Base-by-base conservation (phyloP, 2,329 filamentous ascomycete genomes). In the Leptographium galeiforme region DNA sequence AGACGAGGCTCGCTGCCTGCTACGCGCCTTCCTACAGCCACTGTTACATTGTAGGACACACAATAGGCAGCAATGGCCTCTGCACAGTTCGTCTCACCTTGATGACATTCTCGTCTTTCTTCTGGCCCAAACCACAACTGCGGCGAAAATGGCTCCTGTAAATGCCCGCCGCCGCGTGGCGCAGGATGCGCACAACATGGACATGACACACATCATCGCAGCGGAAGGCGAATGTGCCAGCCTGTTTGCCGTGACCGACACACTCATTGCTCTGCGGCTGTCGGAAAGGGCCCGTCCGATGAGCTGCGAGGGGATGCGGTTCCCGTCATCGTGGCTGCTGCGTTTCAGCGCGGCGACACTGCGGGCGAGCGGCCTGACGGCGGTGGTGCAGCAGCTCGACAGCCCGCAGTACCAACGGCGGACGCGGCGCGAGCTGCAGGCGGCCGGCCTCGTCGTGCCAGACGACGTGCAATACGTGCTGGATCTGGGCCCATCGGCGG, bases 401-500 rank as follows among this genome's bases (percentile, higher is more conserved):
- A 41, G 54, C 47, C 36, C 18, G 11, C 55, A 53, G 12, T 58
- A 60, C 39, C 57, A 59, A 45, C 32, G 18, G 12, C 43, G 33
- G 10, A 48, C 16, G 1, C 12, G 25, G 6, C 43, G 33, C 25
- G 36, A 30, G 10, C 51, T 59, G 25, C 39, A 30, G 1, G 25
- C 50, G 4, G 52, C 36, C 25, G 53, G 53, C 18, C 53, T 52
- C 3, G 36, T 11, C 12, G 48, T 55, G 8, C 48, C 43, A 8
- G 14, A 64, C 41, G 54, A 50, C 1, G 60, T 66, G 14, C 62
- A 64, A 33, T 55, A 60, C 25, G 51, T 59, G 6, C 54, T 61
- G 40, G 57, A 60, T 32, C 55, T 61, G 8, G 58, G 59, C 7
- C 58, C 59, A 3, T 57, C 56, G 11, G 48, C 32, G 6, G 57